A percentile compares a stretch with the other conserved stretches of the same genome.
phyloP scores from a whole-genome alignment of 169 alveolate genomes.

The Eimeria brunetti region DNA sequence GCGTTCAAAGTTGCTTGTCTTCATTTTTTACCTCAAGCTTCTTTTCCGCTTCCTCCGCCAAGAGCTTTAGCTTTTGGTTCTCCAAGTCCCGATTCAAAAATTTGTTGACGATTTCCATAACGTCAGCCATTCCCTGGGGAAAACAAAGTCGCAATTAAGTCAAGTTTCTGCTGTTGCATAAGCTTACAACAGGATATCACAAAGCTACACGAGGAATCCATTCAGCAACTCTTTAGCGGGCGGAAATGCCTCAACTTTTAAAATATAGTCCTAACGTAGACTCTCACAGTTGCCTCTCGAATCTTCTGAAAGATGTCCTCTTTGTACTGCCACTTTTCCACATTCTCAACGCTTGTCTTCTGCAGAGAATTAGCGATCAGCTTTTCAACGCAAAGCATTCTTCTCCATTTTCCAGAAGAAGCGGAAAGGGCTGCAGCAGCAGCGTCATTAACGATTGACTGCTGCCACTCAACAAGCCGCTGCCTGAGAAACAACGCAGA shows the following conservation, averaged over 20 bases:
- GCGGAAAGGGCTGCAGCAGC: slow-evolving; percentile 82
- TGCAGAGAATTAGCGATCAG: slow-evolving; percentile 80
- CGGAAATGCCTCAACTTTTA: not conserved
- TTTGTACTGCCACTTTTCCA: slow-evolving; percentile 80
- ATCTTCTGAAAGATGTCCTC: slow-evolving; percentile 81
- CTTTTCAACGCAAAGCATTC: slow-evolving; percentile 79
- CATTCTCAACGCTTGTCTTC: slow-evolving; percentile 80
- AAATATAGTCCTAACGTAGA: not conserved
- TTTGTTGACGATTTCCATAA: slow-evolving; percentile 80
- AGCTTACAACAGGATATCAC: too few relatives aligned
- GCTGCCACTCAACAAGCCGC: slow-evolving; percentile 77
- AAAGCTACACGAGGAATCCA: not conserved
- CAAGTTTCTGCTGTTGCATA: not conserved
- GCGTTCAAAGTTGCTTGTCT: not conserved
- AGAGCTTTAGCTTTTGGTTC: slow-evolving; percentile 68
- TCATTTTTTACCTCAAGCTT: slow-evolving; percentile 60
- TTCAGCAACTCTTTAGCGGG: not conserved
- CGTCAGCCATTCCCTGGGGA: slow-evolving; percentile 79
- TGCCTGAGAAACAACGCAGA: slow-evolving; percentile 28
- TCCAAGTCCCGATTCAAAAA: slow-evolving; percentile 79
- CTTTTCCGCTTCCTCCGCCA: slow-evolving; percentile 76
- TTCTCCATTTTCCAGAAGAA: slow-evolving; percentile 80
- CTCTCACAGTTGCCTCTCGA: slow-evolving; percentile 80
- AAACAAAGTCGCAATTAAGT: not conserved
- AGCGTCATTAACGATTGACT: slow-evolving; percentile 68